Evolutionary conservation across 805 yeast genomes (phyloP).

Genomic region (Metschnikowia henanensis): DNA sequence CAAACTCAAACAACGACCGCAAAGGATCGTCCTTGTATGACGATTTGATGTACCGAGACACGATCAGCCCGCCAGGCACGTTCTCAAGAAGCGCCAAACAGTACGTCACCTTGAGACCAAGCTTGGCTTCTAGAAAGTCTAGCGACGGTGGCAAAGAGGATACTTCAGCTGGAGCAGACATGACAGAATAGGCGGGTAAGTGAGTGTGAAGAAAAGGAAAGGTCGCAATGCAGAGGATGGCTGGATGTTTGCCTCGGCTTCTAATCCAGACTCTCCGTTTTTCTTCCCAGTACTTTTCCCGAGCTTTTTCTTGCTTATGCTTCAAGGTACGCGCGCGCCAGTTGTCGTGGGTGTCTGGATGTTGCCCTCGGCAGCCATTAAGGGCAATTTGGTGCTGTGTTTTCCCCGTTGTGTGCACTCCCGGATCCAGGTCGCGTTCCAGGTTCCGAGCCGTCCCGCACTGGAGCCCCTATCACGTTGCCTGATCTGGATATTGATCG

Average conservation of each 20-base stretch:
- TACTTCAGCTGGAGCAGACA: constrained; percentile 5
- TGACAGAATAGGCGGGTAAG: neutral
- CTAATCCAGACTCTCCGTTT: neutral
- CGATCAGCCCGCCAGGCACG: constrained; percentile 57
- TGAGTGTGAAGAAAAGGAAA: neutral
- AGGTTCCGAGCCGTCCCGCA: neutral
- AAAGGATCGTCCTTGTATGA: constrained; percentile 94
- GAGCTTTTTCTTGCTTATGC: constrained; percentile 7
- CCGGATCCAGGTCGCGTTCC: neutral
- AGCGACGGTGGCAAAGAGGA: constrained; percentile 35
- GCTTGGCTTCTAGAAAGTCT: constrained; percentile 33
- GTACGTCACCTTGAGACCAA: constrained; percentile 33
- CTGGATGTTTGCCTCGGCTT: neutral
- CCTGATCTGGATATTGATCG: too few species aligned
- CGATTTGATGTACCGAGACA: constrained; percentile 71
- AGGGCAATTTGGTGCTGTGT: too few species aligned
- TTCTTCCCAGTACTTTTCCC: constrained; percentile 3
- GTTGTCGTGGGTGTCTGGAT: constrained; percentile 7
- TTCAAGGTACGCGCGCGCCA: constrained; percentile 5
- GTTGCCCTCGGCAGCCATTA: constrained; percentile 1
- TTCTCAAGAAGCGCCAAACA: constrained; percentile 37
- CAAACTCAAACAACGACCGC: constrained; percentile 78
- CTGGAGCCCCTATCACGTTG: too few species aligned
- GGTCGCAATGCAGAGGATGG: neutral
- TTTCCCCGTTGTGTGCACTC: neutral